Percentiles rank a stretch among this genome's conserved stretches.
Evolutionary conservation across 441 rosid species (phyloP).

Genomic region (Geranium incanum): DNA sequence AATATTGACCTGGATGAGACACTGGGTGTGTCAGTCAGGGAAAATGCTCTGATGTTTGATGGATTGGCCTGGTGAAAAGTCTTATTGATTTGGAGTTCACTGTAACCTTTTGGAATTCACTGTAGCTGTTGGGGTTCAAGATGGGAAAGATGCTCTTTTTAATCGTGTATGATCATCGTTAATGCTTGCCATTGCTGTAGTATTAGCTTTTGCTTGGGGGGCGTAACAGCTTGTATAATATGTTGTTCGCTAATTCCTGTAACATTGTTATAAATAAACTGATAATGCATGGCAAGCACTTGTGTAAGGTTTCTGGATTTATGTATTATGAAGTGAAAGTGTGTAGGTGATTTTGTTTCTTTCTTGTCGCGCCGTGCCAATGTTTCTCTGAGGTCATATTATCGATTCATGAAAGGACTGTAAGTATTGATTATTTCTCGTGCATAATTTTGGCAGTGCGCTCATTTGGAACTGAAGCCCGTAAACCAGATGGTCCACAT

Average conservation of each 20-base stretch:
- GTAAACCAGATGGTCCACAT: slow-evolving; percentile 68
- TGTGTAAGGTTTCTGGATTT: neutral
- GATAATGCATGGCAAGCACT: neutral
- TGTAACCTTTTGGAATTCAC: neutral
- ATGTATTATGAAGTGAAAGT: neutral
- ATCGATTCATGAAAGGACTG: neutral
- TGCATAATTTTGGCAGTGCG: slow-evolving; percentile 43
- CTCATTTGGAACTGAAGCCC: slow-evolving; percentile 94
- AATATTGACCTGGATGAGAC: neutral
- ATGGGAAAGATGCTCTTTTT: neutral
- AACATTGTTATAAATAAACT: neutral
- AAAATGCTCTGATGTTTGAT: neutral
- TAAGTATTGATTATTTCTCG: slow-evolving; percentile 1
- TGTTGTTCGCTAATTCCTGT: neutral
- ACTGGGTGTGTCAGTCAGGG: neutral
- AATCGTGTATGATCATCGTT: neutral
- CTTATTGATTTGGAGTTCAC: neutral
- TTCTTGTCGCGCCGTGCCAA: neutral
- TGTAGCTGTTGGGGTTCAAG: neutral
- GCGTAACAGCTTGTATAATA: neutral
- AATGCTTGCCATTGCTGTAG: neutral
- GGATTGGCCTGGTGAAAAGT: neutral
- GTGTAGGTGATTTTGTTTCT: neutral
- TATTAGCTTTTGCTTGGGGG: neutral
- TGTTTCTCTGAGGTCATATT: slow-evolving; percentile 1